phyloP scores from a whole-genome alignment of 805 yeast species.

The Zygosaccharomyces rouxii region DNA sequence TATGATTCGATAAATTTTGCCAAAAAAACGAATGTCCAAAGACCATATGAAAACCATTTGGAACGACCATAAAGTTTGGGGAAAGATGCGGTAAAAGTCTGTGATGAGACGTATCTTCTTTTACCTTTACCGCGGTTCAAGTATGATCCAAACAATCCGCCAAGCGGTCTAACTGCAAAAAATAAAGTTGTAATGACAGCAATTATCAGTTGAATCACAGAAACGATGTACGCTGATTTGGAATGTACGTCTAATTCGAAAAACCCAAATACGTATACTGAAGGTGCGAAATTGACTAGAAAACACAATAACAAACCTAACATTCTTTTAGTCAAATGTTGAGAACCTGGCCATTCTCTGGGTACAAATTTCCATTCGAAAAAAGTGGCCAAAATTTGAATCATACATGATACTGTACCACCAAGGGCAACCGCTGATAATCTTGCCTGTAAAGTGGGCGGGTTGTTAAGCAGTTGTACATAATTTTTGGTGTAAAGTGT shows the following conservation, averaged over 20 bases:
- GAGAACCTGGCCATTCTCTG: slow-evolving; percentile 67
- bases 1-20: slow-evolving; percentile 75
- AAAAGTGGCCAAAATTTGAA: slow-evolving; percentile 52
- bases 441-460: slow-evolving; percentile 54
- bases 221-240: slow-evolving; percentile 37
- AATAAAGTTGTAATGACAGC: slow-evolving; percentile 52
- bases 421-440: slow-evolving; percentile 61
- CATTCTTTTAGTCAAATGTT: slow-evolving; percentile 49
- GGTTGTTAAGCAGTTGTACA: slow-evolving; percentile 48
- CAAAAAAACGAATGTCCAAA: slow-evolving; percentile 64
- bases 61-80: slow-evolving; percentile 50
- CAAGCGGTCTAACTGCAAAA: slow-evolving; percentile 59
- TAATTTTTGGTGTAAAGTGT: slow-evolving; percentile 61
- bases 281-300: slow-evolving; percentile 46
- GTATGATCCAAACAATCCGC: slow-evolving; percentile 46
- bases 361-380: slow-evolving; percentile 65
- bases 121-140: slow-evolving; percentile 30
- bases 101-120: slow-evolving; percentile 49
- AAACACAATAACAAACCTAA: slow-evolving; percentile 41
- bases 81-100: slow-evolving; percentile 57
- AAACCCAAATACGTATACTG: slow-evolving; percentile 45
- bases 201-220: slow-evolving; percentile 53
- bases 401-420: slow-evolving; percentile 56
- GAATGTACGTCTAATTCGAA: slow-evolving; percentile 32
- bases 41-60: slow-evolving; percentile 56